Conservation (phyloP, 345 rosid genomes). For the Salix purpurea region DNA sequence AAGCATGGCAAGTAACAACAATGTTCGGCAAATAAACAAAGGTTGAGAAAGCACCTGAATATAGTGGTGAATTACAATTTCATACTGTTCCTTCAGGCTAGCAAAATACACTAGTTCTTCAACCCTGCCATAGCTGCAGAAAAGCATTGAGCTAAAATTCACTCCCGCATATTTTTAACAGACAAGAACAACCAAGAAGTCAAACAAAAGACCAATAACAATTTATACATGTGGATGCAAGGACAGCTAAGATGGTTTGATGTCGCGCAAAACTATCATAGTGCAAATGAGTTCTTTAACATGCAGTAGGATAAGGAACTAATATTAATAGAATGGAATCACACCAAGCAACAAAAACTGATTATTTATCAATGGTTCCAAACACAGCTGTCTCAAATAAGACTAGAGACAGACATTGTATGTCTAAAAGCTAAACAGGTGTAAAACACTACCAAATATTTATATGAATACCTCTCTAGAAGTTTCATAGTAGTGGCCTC, state of each 20-base stretch:
- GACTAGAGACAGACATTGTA: background rate
- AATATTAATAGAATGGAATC: background rate
- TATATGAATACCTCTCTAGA: conserved; percentile 66
- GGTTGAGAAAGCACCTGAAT: conserved; percentile 58
- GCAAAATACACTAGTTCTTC: conserved; percentile 98
- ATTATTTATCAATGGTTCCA: too few species aligned
- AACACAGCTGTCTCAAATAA: background rate
- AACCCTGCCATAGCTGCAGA: conserved; percentile 87
- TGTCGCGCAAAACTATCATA: background rate
- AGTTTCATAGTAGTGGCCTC: conserved; percentile 98
- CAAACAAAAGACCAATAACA: background rate
- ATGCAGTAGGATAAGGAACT: background rate
- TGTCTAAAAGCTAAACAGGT: background rate
- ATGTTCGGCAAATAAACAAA: too few species aligned
- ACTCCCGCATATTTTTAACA: background rate
- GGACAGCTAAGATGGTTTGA: background rate
- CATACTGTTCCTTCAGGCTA: conserved; percentile 86
- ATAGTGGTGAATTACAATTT: conserved; percentile 81
- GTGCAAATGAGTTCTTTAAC: background rate
- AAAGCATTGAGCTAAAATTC: background rate
- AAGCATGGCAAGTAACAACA: background rate
- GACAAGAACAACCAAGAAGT: background rate
- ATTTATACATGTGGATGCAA: background rate
- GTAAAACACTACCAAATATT: background rate
- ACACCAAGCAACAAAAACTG: background rate